Percentiles rank a stretch among this genome's conserved stretches.
phyloP scores from a whole-genome alignment of 805 yeast species.

The Wickerhamiella azymoides region DNA sequence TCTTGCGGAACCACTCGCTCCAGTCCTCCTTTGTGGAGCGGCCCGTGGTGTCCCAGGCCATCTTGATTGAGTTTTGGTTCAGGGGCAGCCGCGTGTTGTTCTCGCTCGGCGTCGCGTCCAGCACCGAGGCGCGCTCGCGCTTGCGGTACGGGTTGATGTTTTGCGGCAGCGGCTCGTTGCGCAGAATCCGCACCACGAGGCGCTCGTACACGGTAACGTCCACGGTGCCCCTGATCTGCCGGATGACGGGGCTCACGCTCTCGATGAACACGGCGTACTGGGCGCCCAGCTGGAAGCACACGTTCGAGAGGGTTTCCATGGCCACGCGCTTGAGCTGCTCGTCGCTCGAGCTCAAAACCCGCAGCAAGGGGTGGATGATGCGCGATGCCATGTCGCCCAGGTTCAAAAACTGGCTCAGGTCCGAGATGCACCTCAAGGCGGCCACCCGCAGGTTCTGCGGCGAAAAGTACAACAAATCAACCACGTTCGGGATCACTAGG shows the following conservation, averaged over 20 bases:
- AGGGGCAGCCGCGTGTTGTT: conserved; percentile 64
- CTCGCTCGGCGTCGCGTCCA: conserved; percentile 46
- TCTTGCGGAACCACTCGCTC: conserved; percentile 91
- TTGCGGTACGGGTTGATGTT: conserved; percentile 38
- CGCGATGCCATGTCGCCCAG: conserved; percentile 82
- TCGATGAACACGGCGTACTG: conserved; percentile 70
- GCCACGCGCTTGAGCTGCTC: conserved; percentile 47
- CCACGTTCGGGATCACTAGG: conserved; percentile 73
- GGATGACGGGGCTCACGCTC: conserved; percentile 18
- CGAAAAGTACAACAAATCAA: conserved; percentile 64
- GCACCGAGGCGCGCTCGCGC: conserved; percentile 39
- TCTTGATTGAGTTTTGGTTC: conserved; percentile 48
- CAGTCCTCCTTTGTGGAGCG: conserved; percentile 88
- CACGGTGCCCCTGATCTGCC: conserved; percentile 9
- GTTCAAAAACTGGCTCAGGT: conserved; percentile 55
- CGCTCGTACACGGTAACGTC: conserved; percentile 47
- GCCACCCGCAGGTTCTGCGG: conserved; percentile 44
- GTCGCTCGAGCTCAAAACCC: conserved; percentile 46
- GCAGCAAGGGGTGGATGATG: conserved; percentile 69
- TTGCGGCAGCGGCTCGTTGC: conserved; percentile 78
- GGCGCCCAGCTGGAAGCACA: conserved; percentile 64
- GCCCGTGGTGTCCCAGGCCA: conserved; percentile 85
- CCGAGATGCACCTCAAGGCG: conserved; percentile 74
- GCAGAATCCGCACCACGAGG: conserved; percentile 58
- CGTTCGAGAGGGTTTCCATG: conserved; percentile 61